Conservation (phyloP, 148 eudicot species). For the Silene uniflora region DNA sequence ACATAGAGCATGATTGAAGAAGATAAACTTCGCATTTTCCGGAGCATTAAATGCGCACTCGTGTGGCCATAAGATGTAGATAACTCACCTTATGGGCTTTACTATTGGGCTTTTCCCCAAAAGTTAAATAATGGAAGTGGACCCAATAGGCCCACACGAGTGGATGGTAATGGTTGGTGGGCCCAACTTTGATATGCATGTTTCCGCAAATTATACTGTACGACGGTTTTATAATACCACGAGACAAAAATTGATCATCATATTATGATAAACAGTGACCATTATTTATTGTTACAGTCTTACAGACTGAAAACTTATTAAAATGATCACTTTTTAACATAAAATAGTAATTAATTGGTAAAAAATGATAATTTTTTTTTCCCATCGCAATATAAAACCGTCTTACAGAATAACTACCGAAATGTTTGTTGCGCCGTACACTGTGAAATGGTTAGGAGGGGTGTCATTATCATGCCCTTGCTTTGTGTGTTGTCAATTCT, state of each 20-base stretch:
- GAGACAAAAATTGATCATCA: no score
- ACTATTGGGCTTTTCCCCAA: conserved; percentile 17
- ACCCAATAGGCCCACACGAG: conserved; percentile 26
- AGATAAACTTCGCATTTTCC: conserved; percentile 3
- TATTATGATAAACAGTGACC: no score
- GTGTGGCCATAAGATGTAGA: conserved; percentile 14
- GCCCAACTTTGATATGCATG: background rate
- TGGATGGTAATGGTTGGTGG: background rate
- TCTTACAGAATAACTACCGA: no score
- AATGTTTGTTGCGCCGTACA: background rate
- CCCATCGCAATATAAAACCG: no score
- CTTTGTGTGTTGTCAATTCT: conserved; percentile 31
- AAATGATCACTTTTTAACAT: no score
- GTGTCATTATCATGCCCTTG: conserved; percentile 23
- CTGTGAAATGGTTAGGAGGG: conserved; percentile 14
- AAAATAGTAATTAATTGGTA: no score
- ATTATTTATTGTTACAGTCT: no score
- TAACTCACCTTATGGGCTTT: conserved; percentile 22
- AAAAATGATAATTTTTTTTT: no score
- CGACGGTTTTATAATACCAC: no score
- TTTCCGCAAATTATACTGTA: no score
- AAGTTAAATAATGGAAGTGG: conserved; percentile 2
- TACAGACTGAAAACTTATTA: no score
- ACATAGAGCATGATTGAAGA: background rate
- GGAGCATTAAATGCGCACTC: conserved; percentile 31